These are phyloP conservation scores for Puccinellia tenuiflora DNA, from an alignment of 176 grass and related monocot species.

Conservation along the genomic window DNA sequence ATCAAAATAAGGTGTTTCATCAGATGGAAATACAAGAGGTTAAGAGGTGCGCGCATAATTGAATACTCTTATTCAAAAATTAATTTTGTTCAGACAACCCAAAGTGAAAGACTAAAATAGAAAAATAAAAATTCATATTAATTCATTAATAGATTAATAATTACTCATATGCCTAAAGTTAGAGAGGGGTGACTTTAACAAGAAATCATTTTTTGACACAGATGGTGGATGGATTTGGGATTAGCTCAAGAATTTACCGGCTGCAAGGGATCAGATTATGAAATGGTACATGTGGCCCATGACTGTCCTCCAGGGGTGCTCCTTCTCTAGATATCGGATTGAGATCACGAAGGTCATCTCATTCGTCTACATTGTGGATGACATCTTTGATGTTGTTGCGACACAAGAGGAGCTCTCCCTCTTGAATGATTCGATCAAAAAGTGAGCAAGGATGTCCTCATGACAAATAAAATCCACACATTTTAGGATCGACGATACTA, in stretches of 20 bases:
- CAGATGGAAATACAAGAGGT: conserved; percentile 45
- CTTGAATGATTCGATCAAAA: conserved; percentile 43
- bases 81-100: too few relatives aligned
- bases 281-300: conserved; percentile 66
- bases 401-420: conserved; percentile 41
- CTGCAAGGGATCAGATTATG: background rate
- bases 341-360: conserved; percentile 50
- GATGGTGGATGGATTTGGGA: background rate
- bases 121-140: background rate
- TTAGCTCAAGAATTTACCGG: background rate
- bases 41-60: conserved; percentile 35
- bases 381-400: conserved; percentile 62
- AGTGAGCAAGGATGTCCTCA: conserved; percentile 6
- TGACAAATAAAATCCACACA: background rate
- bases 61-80: too few relatives aligned
- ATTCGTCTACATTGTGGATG: conserved; percentile 69
- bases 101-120: background rate
- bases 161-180: too few relatives aligned
- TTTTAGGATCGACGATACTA: background rate
- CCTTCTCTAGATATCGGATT: conserved; percentile 44
- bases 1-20: conserved; percentile 31
- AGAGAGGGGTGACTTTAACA: too few relatives aligned
- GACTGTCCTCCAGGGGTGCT: conserved; percentile 11
- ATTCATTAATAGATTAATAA: background rate
- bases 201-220: too few relatives aligned